These are phyloP conservation scores for Danielozyma ontarioensis DNA, from an alignment of 805 yeast genomes.

Conservation along the genomic window DNA sequence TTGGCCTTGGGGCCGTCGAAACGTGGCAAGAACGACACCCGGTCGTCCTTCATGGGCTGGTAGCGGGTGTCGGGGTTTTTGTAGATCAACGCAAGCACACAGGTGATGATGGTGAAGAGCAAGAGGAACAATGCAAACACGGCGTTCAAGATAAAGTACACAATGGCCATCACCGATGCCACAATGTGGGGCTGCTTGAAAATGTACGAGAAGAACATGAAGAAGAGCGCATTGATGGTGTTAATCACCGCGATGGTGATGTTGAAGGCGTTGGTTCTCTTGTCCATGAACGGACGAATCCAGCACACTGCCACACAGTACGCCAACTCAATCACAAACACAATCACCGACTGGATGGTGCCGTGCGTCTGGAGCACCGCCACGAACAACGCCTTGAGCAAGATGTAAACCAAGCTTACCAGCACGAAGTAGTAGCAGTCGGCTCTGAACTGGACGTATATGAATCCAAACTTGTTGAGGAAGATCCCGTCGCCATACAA, in stretches of 20 bases:
- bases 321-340: constrained; percentile 69
- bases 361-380: constrained; percentile 83
- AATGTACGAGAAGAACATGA: constrained; percentile 80
- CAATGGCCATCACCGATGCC: constrained; percentile 88
- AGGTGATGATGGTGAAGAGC: constrained; percentile 82
- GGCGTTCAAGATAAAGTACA: constrained; percentile 86
- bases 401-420: constrained; percentile 58
- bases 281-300: constrained; percentile 89
- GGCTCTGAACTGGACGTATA: constrained; percentile 89
- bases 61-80: constrained; percentile 94
- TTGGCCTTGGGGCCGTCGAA: constrained; percentile 34
- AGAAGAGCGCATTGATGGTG: constrained; percentile 78
- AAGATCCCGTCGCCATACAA: constrained; percentile 79
- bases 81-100: constrained; percentile 75
- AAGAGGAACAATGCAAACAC: constrained; percentile 76
- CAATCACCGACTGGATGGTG: constrained; percentile 71
- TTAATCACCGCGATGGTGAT: constrained; percentile 78
- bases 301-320: constrained; percentile 63
- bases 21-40: constrained; percentile 89
- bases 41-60: constrained; percentile 94
- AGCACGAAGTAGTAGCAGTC: constrained; percentile 78
- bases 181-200: constrained; percentile 83
- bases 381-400: constrained; percentile 74
- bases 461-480: constrained; percentile 84
- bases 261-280: constrained; percentile 89